phyloP scores from a whole-genome alignment of 2,329 filamentous ascomycete genomes.

The Zalaria obscura region DNA sequence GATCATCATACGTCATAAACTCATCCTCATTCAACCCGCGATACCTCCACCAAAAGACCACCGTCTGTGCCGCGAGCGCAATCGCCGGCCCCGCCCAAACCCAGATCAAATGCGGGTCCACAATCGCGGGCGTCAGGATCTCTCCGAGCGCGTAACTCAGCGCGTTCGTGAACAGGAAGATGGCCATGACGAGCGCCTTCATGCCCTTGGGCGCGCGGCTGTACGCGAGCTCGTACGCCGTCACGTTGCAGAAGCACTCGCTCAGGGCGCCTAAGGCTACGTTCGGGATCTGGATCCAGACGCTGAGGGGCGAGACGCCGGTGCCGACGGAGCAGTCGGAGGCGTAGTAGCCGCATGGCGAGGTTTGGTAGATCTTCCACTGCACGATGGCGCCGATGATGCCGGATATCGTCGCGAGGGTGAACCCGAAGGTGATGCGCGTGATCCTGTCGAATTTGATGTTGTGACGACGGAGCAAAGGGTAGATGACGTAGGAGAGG shows the following conservation, averaged over 20 bases:
- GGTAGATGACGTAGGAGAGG: conserved; percentile 29
- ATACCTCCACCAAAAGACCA: not conserved
- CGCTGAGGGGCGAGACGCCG: conserved; percentile 21
- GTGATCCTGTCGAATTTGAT: conserved; percentile 34
- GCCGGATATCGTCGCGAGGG: conserved; percentile 33
- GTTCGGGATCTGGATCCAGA: conserved; percentile 26
- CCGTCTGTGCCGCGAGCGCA: conserved; percentile 11
- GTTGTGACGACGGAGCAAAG: conserved; percentile 24
- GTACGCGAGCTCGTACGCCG: conserved; percentile 31
- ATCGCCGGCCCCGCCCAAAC: conserved; percentile 36
- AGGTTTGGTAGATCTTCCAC: conserved; percentile 30
- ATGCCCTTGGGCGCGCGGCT: conserved; percentile 27
- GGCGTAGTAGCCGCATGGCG: conserved; percentile 27
- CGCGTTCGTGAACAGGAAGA: conserved; percentile 27
- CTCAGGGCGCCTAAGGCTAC: conserved; percentile 22
- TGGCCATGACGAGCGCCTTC: conserved; percentile 26
- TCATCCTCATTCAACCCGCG: not conserved
- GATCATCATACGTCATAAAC: not conserved
- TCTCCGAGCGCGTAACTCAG: conserved; percentile 23
- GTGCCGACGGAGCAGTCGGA: conserved; percentile 21
- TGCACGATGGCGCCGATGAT: conserved; percentile 25
- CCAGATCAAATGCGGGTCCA: conserved; percentile 35
- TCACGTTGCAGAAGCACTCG: conserved; percentile 29
- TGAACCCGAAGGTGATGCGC: conserved; percentile 33
- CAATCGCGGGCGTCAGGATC: conserved; percentile 17